Evolutionary conservation across 371 early-diverging fungal genomes (phyloP), one percentile per base, ranked within the genome.

Genomic region (Mucor plumbeus): DNA sequence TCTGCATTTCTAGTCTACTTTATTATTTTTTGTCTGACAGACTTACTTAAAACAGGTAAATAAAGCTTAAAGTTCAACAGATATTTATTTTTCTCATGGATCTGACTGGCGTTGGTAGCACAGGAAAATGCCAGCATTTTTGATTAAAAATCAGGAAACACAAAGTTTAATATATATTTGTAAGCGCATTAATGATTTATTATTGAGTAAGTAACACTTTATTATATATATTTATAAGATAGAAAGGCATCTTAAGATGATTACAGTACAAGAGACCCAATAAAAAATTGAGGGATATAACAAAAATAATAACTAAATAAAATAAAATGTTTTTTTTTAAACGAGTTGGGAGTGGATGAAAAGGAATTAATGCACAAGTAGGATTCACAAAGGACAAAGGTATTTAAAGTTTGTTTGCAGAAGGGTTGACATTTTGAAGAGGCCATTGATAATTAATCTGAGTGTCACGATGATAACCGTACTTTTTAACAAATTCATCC

Each of bases 401-500:
- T 41, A 19, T 68, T 31, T 64, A 72, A 55, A 74, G 74, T 50
- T 74, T 74, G 60, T 74, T 67, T 7, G 63, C 53, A 62, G 74
- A 47, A 47, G 63, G 55, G 13, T 65, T 60, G 13, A 74, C 70
- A 44, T 68, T 74, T 59, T 74, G 74, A 41, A 36, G 65, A 35
- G 74, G 74, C 74, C 74, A 74, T 31, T 61, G 36, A 39, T 74
- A 74, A 26, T 43, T 33, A 47, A 34, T 19, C n/a, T 61, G 53
- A 7, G 53, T 35, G 43, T 72, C 68, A 50, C 74, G 74, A 48
- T 71, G 63, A 55, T 74, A 74, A 3, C 95, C 95, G 66, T 88
- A 84, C 62, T 82, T 85, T 68, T 86, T 81, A 11, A 94, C 83
- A 79, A 92, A 95, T 7, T 87, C 89, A 58, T 88, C 82, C 60